Evolutionary conservation across 2,329 filamentous ascomycete species (phyloP), one percentile per base, ranked within the genome.

Genomic region (Xylaria sp.): DNA sequence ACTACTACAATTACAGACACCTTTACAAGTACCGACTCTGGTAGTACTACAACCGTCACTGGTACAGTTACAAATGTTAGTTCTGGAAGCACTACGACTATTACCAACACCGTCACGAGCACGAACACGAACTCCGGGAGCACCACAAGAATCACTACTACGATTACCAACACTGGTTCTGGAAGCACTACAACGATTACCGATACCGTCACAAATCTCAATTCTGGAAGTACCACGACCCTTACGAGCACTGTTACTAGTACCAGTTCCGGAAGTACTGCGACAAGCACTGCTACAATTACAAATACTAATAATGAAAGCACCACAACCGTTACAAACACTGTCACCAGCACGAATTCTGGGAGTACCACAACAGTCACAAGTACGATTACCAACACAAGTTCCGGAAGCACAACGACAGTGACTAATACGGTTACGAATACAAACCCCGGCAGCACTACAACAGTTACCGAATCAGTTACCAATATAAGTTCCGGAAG

Each of bases 101-200:
- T 30, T 18, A 66, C 59, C 1, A 5, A 41, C 3, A 59, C 62
- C 12, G 43, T 39, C 9, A 60, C 45, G 13, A 39, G 36, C 13
- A 39, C 13, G 9, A 43, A 36, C 2, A 41, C 9, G 0, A 60
- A 25, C 10, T 43, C 56, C 6, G 50, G 61, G 0, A 65, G 28
- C 8, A 58, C 34, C 1, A 18, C 57, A 18, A 65, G 52, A 4
- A 18, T 61, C 9, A 61, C 57, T 0, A 48, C 15, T 2, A 65
- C 57, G 1, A 30, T 65, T 3, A 62, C 45, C 1, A 41, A 41
- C 15, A 46, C 23, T 0, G 52, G 8, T 18, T 60, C 65, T 3
- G 48, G 48, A 3, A 64, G 56, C 28, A 48, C 57, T 12, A 23
- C 48, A 23, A 66, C 63, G 0, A 2, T 39, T 4, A 60, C 48